Evolutionary conservation across 108 stramenopile species (phyloP), one percentile per base, ranked within the genome.

Genomic region (Cyclostephanos invisitatus): DNA sequence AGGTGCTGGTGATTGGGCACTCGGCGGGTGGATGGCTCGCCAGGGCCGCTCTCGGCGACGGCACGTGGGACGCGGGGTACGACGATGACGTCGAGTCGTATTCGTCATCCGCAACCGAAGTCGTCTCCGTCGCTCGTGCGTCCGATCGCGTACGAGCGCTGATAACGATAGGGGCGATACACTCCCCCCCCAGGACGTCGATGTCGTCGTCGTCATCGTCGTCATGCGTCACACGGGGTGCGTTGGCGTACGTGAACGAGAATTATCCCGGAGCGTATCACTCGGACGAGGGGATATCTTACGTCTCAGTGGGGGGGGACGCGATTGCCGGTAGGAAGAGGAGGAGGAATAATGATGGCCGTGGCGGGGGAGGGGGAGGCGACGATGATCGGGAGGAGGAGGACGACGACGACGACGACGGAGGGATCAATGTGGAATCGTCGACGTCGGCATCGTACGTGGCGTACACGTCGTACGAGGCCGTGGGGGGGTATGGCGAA

Each of bases 21-120:
- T 85, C 83, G 7, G 96, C 96, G 0, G 96, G 96, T 1, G 96
- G 96, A 8, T 97, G 96, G 96, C 72, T 97, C 64, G 93, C 86
- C 10, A 83, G 96, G 21, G 94, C 96, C 5, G 89, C 94, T 17
- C 48, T 97, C 67, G 94, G 88, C 7, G 86, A 86, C 64, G 85
- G 86, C 38, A 63, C 73, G 18, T 85, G 86, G 86, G 80, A 75
- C 24, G 72, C 68, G 12, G 59, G n/a, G n/a, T n/a, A 20, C 24
- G 72, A 64, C 17, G 60, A 71, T 44, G 76, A 65, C 37, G 63
- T 65, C 50, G 49, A 65, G 36, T 36, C 36, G 36, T 36, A 3
- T 3, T 36, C 36, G 36, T 9, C 25, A 10, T 36, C 54, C 38
- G 65, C n/a, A 62, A 68, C 28, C 17, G 14, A 32, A 15, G 57